phyloP scores from a whole-genome alignment of 2,329 filamentous ascomycete species.

The Eurotiales sp. region DNA sequence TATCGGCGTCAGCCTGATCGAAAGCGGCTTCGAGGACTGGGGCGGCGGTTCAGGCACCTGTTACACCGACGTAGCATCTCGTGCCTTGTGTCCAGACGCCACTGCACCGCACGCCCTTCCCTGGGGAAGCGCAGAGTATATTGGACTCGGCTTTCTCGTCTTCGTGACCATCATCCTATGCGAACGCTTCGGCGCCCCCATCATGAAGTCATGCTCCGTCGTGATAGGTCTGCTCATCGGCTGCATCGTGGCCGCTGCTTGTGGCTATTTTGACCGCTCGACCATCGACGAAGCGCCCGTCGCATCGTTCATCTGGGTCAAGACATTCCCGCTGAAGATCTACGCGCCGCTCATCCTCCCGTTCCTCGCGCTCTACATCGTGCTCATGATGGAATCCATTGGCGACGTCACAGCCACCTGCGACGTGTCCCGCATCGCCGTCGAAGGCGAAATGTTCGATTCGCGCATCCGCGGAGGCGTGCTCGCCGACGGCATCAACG shows the following conservation, averaged over 20 bases:
- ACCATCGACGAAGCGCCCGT: constrained; percentile 60
- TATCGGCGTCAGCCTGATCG: constrained; percentile 62
- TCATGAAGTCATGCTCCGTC: constrained; percentile 67
- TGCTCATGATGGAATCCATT: constrained; percentile 65
- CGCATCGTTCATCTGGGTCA: constrained; percentile 67
- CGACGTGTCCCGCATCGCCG: constrained; percentile 61
- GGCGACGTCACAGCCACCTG: constrained; percentile 66
- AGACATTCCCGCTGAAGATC: constrained; percentile 62
- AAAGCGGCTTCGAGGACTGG: constrained; percentile 64
- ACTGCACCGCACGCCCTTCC: constrained; percentile 58
- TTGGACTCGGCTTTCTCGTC: constrained; percentile 64
- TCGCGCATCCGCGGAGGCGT: constrained; percentile 67
- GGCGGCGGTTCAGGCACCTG: constrained; percentile 59
- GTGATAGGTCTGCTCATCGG: constrained; percentile 62
- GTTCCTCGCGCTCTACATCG: constrained; percentile 55
- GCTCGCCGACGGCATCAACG: constrained; percentile 63
- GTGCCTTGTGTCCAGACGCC: constrained; percentile 56
- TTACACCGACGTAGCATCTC: constrained; percentile 39
- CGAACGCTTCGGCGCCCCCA: constrained; percentile 65
- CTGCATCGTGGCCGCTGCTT: constrained; percentile 64
- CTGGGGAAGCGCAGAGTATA: constrained; percentile 62
- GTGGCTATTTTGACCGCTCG: constrained; percentile 60
- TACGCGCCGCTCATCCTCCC: constrained; percentile 66
- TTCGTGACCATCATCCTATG: constrained; percentile 65
- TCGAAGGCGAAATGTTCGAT: constrained; percentile 62